A percentile compares a stretch with the other conserved stretches of the same genome.
These are phyloP conservation scores for Pichia insulana DNA, from an alignment of 805 yeast species.

Conservation along the genomic window DNA sequence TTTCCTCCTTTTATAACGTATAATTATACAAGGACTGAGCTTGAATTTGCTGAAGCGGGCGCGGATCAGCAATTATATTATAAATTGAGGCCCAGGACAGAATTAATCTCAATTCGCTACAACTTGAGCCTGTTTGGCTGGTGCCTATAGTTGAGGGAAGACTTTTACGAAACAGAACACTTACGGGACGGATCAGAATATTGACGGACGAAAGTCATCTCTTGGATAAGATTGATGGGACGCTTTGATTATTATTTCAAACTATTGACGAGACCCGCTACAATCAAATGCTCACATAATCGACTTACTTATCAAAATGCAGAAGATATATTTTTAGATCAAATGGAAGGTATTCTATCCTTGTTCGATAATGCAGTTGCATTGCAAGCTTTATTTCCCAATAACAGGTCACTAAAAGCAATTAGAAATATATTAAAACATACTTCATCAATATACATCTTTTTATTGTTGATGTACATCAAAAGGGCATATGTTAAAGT, in stretches of 20 bases:
- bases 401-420: conserved; percentile 8
- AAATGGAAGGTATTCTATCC: conserved; percentile 20
- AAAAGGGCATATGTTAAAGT: conserved; percentile 19
- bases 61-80: too few species aligned
- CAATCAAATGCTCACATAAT: neutral
- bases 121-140: too few species aligned
- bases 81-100: too few species aligned
- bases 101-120: too few species aligned
- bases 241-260: too few species aligned
- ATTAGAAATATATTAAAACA: conserved; percentile 16
- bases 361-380: conserved; percentile 24
- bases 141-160: too few species aligned
- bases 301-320: conserved; percentile 10
- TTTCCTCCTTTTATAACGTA: neutral
- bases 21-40: too few species aligned
- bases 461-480: conserved; percentile 23
- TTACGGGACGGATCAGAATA: too few species aligned
- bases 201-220: too few species aligned
- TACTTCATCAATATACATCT: conserved; percentile 22
- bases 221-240: too few species aligned
- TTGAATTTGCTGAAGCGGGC: too few species aligned
- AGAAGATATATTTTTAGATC: conserved; percentile 15
- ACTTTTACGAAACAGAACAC: too few species aligned
- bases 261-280: neutral
- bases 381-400: conserved; percentile 21